Conservation (phyloP, 768 basidiomycete genomes). For the Russula brevipes region DNA sequence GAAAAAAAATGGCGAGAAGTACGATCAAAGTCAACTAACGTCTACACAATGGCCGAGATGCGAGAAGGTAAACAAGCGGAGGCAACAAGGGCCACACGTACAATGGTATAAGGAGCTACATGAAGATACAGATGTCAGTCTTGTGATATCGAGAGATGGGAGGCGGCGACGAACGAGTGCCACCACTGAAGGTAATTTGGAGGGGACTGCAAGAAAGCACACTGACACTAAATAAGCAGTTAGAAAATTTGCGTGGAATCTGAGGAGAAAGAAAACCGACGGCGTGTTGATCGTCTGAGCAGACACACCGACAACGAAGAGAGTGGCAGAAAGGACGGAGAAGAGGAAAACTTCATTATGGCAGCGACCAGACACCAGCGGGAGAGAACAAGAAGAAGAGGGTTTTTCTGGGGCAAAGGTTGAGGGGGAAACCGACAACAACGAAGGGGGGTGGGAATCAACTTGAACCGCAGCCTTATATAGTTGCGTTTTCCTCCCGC, state of each 20-base stretch:
- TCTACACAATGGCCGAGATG: constrained; percentile 26
- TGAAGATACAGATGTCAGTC: constrained; percentile 13
- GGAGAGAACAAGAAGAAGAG: constrained; percentile 27
- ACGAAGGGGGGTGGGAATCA: constrained; percentile 22
- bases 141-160: neutral
- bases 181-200: constrained; percentile 51
- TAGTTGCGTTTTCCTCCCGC: too few relatives aligned
- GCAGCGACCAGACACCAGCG: constrained; percentile 21
- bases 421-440: constrained; percentile 29
- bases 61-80: neutral
- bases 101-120: constrained; percentile 60
- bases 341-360: constrained; percentile 45
- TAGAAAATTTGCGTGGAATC: constrained; percentile 7
- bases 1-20: neutral
- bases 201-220: constrained; percentile 56
- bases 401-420: constrained; percentile 31
- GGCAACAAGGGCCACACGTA: constrained; percentile 34
- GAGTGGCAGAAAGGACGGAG: constrained; percentile 37
- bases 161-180: constrained; percentile 34
- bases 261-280: constrained; percentile 39
- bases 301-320: constrained; percentile 39
- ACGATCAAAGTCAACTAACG: constrained; percentile 33
- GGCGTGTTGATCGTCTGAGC: constrained; percentile 69
- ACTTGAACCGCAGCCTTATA: too few relatives aligned
- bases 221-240: constrained; percentile 35